Base-by-base conservation (phyloP, 1,284 basidiomycete species). In the Phlebopus sp. region DNA sequence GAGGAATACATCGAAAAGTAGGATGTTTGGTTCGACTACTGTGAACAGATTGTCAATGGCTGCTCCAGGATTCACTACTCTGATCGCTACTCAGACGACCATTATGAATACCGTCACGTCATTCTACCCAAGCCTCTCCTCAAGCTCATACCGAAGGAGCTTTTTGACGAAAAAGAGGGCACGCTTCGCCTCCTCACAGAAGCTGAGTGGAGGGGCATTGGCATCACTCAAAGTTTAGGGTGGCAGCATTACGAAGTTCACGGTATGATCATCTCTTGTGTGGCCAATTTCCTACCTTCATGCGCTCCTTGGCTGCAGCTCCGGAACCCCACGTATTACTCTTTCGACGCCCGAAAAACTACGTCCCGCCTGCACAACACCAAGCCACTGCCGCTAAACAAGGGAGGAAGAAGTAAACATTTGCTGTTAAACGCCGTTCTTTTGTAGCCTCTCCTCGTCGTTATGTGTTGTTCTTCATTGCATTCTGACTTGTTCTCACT, bases 241-340 rank as follows among this genome's bases (percentile, higher is more conserved):
- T 98, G 95, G 95, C 90, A 94, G 65, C 94, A 97, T 62, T 97
- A 97, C 60, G 95, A 96, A 74, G 92, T 97, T 32, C 95, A 97
- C 64, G 90, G 92, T 93, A 59, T 62, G 84, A 69, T 42, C 7
- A 27, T 19, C 21, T 15, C 19, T 27, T 44, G 34, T 40, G 7
- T 29, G 17, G n/a, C n/a, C n/a, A 23, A 6, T 35, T 39, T 4
- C 39, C 9, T 18, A n/a, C 45, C 31, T 51, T 58, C 34, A 64
- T 44, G 35, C 2, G 10, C 10, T 17, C 19, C 43, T 19, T 19
- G 37, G 37, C 41, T 37, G 35, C 55, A 92, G 90, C 88, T 38
- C 90, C 90, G 14, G 90, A 93, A 66, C 90, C 90, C 6, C 90
- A 92, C 60, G 87, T 91, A 40, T 74, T 92, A 7, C 81, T 91